Evolutionary conservation across 1,284 basidiomycete genomes (phyloP).

Genomic region (Leccinum subrobustum): DNA sequence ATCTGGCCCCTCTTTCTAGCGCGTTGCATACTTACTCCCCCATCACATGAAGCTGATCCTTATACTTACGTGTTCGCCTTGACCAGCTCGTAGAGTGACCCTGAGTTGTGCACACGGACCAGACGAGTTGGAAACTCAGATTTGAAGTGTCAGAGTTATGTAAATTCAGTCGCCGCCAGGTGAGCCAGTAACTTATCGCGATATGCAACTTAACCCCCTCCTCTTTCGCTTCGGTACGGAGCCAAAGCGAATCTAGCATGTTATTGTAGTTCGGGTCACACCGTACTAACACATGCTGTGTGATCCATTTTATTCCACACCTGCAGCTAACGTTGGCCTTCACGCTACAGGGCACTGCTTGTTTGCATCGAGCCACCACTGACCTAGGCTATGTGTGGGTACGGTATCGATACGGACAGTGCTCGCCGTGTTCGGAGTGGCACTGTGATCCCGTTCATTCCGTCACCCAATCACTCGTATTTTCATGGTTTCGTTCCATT

Average conservation of each 20-base stretch:
- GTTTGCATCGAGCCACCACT: neutral
- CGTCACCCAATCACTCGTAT: neutral
- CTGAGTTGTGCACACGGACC: neutral
- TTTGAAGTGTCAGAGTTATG: neutral
- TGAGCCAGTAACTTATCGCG: neutral
- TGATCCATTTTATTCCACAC: neutral
- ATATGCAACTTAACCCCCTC: neutral
- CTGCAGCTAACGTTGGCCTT: neutral
- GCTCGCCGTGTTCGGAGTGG: neutral
- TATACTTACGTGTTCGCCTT: neutral
- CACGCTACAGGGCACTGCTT: neutral
- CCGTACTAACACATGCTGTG: neutral
- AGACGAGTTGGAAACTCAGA: neutral
- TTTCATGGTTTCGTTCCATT: neutral
- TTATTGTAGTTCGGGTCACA: neutral
- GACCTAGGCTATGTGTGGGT: neutral
- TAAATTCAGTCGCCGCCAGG: neutral
- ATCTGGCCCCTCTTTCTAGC: neutral
- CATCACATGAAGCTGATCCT: neutral
- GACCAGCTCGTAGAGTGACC: neutral
- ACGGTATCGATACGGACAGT: neutral
- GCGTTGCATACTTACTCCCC: neutral
- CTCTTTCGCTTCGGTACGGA: constrained; percentile 6
- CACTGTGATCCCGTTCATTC: neutral
- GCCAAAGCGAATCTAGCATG: neutral